phyloP scores from a whole-genome alignment of 768 basidiomycete genomes.

The Clitopilus passeckerianus region DNA sequence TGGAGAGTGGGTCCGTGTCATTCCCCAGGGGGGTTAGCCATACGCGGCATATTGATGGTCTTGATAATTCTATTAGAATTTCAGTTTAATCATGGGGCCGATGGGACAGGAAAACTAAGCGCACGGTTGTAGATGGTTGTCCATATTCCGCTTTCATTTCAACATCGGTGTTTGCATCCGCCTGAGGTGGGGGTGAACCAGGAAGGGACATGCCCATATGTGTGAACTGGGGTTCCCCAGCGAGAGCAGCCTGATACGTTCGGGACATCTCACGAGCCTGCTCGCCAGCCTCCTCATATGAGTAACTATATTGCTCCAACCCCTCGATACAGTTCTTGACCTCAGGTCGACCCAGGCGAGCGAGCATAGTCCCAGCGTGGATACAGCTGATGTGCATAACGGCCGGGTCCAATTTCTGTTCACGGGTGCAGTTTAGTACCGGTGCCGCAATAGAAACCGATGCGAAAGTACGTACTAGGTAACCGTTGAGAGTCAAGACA shows the following conservation, averaged over 20 bases:
- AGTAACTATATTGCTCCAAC: constrained; percentile 82
- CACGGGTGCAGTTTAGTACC: neutral
- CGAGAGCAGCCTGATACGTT: constrained; percentile 34
- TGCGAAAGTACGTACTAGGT: constrained; percentile 50
- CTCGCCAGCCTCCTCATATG: constrained; percentile 83
- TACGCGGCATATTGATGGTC: neutral
- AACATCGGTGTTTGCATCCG: constrained; percentile 10
- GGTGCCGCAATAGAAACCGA: neutral
- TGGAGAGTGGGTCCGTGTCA: neutral
- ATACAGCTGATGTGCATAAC: constrained; percentile 87
- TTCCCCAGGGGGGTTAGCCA: neutral
- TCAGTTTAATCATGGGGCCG: neutral
- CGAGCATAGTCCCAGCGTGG: constrained; percentile 78
- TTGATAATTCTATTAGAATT: neutral
- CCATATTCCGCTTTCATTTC: constrained; percentile 5
- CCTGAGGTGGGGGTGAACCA: constrained; percentile 20
- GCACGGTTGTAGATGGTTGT: constrained; percentile 6
- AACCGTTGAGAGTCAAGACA: constrained; percentile 83
- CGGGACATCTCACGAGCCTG: constrained; percentile 68
- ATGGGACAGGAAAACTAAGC: neutral
- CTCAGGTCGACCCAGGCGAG: constrained; percentile 78
- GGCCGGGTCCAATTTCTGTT: constrained; percentile 75
- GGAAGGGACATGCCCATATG: constrained; percentile 41
- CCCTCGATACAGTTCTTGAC: constrained; percentile 81
- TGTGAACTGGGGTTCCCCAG: constrained; percentile 38